Evolutionary conservation across 2,329 filamentous ascomycete genomes (phyloP), one percentile per base, ranked within the genome.

Genomic region (Graphilbum ipis-grandicollis): DNA sequence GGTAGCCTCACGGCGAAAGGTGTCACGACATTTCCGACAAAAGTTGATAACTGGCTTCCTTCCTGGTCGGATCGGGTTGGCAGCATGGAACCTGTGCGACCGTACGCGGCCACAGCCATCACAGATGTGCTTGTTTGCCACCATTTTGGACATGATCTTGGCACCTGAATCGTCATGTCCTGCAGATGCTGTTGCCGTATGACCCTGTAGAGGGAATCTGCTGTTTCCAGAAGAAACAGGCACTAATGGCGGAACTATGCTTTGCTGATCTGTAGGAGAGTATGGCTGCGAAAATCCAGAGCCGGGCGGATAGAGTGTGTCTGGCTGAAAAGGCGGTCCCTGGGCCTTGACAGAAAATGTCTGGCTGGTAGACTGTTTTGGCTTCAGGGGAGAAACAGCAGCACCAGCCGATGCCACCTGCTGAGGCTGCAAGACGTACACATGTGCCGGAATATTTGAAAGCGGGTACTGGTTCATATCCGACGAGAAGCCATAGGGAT

Each of bases 21-120:
- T 17, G 12, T 37, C 31, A 13, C 43, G 54, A 32, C 58, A 59
- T 35, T 51, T 56, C 31, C 50, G 46, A 34, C 56, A 59, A 33
- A 50, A 57, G 15, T 47, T 53, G 31, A 50, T 40, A n/a, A 43
- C 37, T 13, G 60, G 44, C 51, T 53, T 43, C 31, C 51, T 41
- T 32, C 50, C 46, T 32, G 46, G 41, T 41, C 45, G 41, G 30
- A 58, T 41, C 5, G 55, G 49, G 35, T 58, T 47, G 7, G 52
- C 44, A 30, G 49, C 35, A 30, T 63, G 59, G 32, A 58, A 63
- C 10, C 46, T 48, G 19, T 49, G 48, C 5, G 61, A 64, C 31
- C 61, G 53, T 6, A 56, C 47, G 18, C 50, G 52, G 18, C 57
- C 56, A 39, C 61, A 65, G 19, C 53, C 47, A 30, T 52, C 58